These are phyloP conservation scores for Thelephora ganbajun DNA, from an alignment of 768 basidiomycete genomes.

Conservation along the genomic window DNA sequence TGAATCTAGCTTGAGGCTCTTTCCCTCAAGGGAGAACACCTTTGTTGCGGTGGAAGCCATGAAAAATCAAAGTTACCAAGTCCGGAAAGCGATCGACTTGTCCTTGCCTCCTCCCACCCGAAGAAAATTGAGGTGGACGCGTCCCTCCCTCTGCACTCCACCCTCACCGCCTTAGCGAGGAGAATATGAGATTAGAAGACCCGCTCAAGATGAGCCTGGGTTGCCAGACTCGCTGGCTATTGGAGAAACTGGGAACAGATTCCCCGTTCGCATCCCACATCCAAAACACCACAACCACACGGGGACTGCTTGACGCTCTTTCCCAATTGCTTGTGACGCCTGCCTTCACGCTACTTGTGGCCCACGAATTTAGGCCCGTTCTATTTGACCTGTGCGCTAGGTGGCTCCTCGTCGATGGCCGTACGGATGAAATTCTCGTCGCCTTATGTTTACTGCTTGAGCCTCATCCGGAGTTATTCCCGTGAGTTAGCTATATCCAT, in stretches of 20 bases:
- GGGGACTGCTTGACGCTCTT: conserved; percentile 34
- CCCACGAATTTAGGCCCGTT: conserved; percentile 60
- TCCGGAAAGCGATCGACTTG: background rate
- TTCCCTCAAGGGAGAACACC: conserved; percentile 42
- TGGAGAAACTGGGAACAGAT: conserved; percentile 27
- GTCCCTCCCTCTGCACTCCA: too few species aligned
- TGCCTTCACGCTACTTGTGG: conserved; percentile 47
- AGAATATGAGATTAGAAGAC: conserved; percentile 17
- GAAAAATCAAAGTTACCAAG: background rate
- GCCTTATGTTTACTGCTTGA: conserved; percentile 54
- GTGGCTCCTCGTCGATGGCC: conserved; percentile 52
- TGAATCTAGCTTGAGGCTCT: conserved; percentile 70
- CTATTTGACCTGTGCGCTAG: conserved; percentile 67
- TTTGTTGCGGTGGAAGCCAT: conserved; percentile 10
- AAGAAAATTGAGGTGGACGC: too few species aligned
- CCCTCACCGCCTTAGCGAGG: too few species aligned
- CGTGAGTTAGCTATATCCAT: conserved; percentile 29
- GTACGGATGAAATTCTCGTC: conserved; percentile 35
- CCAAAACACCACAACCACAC: conserved; percentile 23
- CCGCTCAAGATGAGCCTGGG: conserved; percentile 46
- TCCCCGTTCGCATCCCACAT: conserved; percentile 27
- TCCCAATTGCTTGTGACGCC: conserved; percentile 49
- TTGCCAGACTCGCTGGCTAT: conserved; percentile 35
- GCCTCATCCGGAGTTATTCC: conserved; percentile 57
- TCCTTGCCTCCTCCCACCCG: background rate